Base-by-base conservation (phyloP, 2,329 filamentous ascomycete species). In the Zelopaecilomyces penicillatus region DNA sequence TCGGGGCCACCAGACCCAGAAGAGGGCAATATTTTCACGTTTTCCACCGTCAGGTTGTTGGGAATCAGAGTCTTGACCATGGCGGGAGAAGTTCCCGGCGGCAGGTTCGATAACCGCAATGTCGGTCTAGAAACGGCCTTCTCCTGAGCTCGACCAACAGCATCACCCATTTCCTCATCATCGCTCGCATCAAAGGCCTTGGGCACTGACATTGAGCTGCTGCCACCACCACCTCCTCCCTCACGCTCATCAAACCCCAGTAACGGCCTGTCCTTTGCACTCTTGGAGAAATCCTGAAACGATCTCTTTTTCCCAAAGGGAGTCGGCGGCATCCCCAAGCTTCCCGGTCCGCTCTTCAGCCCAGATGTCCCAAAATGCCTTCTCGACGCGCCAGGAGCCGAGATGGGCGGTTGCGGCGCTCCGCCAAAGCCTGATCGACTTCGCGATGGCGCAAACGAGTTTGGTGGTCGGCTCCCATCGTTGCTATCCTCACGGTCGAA, bases 181-280 rank as follows among this genome's bases (percentile, higher is more conserved):
- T 78, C 76, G 52, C 75, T 87, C 45, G 83, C 82, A 47, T 85
- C 73, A 55, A 93, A 93, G 29, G 81, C 85, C 57, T 80, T 80
- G 48, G 85, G 76, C 4, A 87, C 51, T 2, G 81, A 76, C 19
- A 19, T 19, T 19, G 19, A 19, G 19, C 19, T 19, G 19, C 19
- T 3, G 3, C 19, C 19, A 19, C 19, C 19, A 33, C 76, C 76
- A 29, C 76, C 74, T 53, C 57, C 60, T 6, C 53, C 54, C 28
- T 66, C 61, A 39, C 68, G 64, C 28, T 73, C 67, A 28, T 62
- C 57, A 26, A 67, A 68, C 4, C 65, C 65, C 8, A 69, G 55
- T 5, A 31, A 41, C 10, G 50, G 43, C 40, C 52, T 59, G 4
- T 61, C 58, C 34, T 57, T 54, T 5, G 50, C 44, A 4, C 48